Evolutionary conservation across 768 basidiomycete species (phyloP).

Genomic region (Trametes gibbosa): DNA sequence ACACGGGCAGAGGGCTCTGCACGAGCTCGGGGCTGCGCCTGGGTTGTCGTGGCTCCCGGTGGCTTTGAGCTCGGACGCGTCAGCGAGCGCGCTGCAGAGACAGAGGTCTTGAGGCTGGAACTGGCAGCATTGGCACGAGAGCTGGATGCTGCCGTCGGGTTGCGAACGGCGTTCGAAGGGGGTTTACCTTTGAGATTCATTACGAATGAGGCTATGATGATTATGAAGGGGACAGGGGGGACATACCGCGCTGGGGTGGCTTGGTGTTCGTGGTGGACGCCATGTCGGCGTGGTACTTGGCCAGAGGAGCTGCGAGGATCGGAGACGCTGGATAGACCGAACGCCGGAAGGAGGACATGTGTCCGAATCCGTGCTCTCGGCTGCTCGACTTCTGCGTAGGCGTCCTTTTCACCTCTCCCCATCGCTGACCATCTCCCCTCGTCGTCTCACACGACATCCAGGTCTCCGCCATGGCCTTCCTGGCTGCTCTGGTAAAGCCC

Average conservation of each 20-base stretch:
- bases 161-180: not conserved
- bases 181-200: slow-evolving; percentile 4
- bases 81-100: slow-evolving; percentile 1
- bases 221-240: not conserved
- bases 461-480: slow-evolving; percentile 54
- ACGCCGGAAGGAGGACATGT: not conserved
- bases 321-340: not conserved
- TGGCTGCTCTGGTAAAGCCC: slow-evolving; percentile 60
- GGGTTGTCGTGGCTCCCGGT: slow-evolving; percentile 4
- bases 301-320: no score
- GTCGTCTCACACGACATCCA: slow-evolving; percentile 10
- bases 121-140: slow-evolving; percentile 8
- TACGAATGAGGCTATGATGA: not conserved
- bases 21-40: slow-evolving; percentile 7
- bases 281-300: no score
- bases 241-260: slow-evolving; percentile 13
- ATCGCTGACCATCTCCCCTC: slow-evolving; percentile 7
- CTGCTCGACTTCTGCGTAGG: slow-evolving; percentile 4
- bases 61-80: not conserved
- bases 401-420: slow-evolving; percentile 6
- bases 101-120: not conserved
- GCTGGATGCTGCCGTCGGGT: slow-evolving; percentile 2
- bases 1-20: slow-evolving; percentile 9
- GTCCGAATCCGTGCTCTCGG: slow-evolving; percentile 8
- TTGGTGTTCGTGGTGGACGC: slow-evolving; percentile 12